Evolutionary conservation across 805 yeast species (phyloP), one percentile per base, ranked within the genome.

Genomic region (Pichia sporocuriosa): DNA sequence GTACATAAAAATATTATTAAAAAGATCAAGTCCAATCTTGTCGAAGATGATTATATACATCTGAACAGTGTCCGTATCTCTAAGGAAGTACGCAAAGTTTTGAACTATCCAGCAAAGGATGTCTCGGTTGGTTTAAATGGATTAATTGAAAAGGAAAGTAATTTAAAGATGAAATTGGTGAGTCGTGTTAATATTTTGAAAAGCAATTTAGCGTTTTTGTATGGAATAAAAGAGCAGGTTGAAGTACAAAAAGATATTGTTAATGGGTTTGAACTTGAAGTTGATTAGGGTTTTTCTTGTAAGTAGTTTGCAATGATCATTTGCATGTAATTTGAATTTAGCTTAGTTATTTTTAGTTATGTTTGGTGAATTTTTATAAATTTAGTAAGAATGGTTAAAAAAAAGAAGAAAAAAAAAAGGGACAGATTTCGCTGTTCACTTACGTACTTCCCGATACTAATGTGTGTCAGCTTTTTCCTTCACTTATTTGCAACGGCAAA

Each of bases 51-150:
- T 46, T 93, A 88, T 54, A 79, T 84, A 11, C 93, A 84, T 51
- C 53, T 69, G 34, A 90, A 89, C 57, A 79, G 96, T 1, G 73
- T 72, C 36, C 71, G 98, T 46, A 75, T 93, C 7, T 70, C 95
- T 0, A 78, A 75, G 50, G 97, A 90, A 57, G 84, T 87, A 44
- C 70, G 93, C 23, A 78, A 78, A 51, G 96, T 93, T 2, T 68
- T 93, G 53, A 77, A 75, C 54, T 80, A 72, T 54, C 97, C 97
- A 6, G 73, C 85, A 0, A 78, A 87, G 49, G 96, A 88, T 54
- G 85, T 93, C 5, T 75, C 82, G 51, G 73, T 75, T 33, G 75
- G 76, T 35, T 75, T 84, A 62, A 89, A 84, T 51, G 65, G 78
- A 1, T 61, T 74, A 35, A 69, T 86, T 30, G 93, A 84, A 48